Base-by-base conservation (phyloP, 2,329 filamentous ascomycete species). In the Sporothrix sp. region DNA sequence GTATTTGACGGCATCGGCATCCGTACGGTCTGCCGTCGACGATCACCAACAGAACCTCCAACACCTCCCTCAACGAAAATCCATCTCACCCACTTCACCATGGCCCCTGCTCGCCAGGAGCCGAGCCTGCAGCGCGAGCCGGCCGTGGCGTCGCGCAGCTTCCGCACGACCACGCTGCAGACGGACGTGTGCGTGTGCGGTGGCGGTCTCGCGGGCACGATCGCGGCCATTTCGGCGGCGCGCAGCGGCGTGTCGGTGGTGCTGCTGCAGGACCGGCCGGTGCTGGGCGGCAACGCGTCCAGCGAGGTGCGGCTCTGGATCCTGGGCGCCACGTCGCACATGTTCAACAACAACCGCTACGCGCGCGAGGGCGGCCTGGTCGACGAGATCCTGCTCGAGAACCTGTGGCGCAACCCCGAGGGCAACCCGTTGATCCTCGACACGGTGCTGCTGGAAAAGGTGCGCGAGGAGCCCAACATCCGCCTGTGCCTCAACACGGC, bases 181-280 rank as follows among this genome's bases (percentile, higher is more conserved):
- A 59, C 59, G 3, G 58, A 60, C n/a, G 47, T 67, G 23, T 67
- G 65, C 48, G 60, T 60, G 8, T 60, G 58, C 42, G 58, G 58
- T 11, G 58, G 58, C 11, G 58, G 58, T 11, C 40, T 60, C 2
- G 54, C 58, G 3, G 58, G 58, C 13, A 56, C 57, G 13, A 57
- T 58, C 38, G 56, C 58, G 1, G 58, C 58, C 30, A 59, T 60
- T 25, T 28, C 58, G 10, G 58, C 58, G 4, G 58, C 58, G 3
- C 56, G 58, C 7, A 52, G 56, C 10, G 58, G 58, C 2, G 54
- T 59, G 30, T 56, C 53, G 0, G 58, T 60, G 1, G 49, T 54
- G 2, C 50, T 60, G 4, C 42, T 60, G 16, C 58, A 60, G 37
- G 58, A 59, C 44, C 50, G 58, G 1, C 58, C 58, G 2, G 57